phyloP scores from a whole-genome alignment of 768 basidiomycete species.

The Neoboletus brunneissimus region DNA sequence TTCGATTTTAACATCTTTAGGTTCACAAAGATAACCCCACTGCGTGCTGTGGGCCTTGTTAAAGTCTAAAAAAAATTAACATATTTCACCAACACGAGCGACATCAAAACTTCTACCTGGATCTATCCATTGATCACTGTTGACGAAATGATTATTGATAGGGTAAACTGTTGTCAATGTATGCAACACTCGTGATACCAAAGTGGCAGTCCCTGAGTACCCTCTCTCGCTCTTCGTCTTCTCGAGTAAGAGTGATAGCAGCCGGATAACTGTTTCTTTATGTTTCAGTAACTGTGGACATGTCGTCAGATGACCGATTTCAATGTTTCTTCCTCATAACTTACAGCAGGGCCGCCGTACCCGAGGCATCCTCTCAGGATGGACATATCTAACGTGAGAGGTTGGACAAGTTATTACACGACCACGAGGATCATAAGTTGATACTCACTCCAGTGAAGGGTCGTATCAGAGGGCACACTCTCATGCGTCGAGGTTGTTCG shows the following conservation, averaged over 20 bases:
- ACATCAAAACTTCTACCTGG: slow-evolving; percentile 48
- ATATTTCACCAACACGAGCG: slow-evolving; percentile 5
- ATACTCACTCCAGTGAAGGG: slow-evolving; percentile 85
- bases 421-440: neutral
- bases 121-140: slow-evolving; percentile 75
- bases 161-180: slow-evolving; percentile 77
- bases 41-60: slow-evolving; percentile 57
- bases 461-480: slow-evolving; percentile 79
- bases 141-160: slow-evolving; percentile 75
- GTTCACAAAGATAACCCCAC: slow-evolving; percentile 81
- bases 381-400: slow-evolving; percentile 55
- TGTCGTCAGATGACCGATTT: neutral
- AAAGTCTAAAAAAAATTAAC: slow-evolving; percentile 45
- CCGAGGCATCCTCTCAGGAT: slow-evolving; percentile 82
- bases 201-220: slow-evolving; percentile 73
- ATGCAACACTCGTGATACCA: slow-evolving; percentile 73
- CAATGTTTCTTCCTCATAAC: slow-evolving; percentile 19
- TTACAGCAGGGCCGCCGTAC: slow-evolving; percentile 62
- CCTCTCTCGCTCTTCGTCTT: slow-evolving; percentile 87
- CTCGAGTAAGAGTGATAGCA: slow-evolving; percentile 66
- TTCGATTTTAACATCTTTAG: slow-evolving; percentile 75
- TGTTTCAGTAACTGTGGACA: slow-evolving; percentile 62
- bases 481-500: slow-evolving; percentile 75
- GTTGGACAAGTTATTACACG: neutral
- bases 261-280: slow-evolving; percentile 57